phyloP scores from a whole-genome alignment of 2,329 filamentous ascomycete genomes.

The Ceratocystis cacaofunesta region DNA sequence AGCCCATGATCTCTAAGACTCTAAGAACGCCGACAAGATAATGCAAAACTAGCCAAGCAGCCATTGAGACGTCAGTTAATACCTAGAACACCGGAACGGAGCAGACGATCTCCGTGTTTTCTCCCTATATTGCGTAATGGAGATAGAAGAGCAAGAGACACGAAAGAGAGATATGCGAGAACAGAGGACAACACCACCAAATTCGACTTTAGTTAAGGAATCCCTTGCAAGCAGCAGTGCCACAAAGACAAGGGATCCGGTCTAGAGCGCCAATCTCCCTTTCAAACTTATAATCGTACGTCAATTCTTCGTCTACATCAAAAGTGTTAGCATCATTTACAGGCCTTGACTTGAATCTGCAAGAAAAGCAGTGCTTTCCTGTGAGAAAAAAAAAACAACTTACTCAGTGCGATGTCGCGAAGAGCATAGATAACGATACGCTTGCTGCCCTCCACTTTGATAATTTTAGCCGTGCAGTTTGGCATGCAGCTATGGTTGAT shows the following conservation, averaged over 20 bases:
- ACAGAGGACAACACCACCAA: not conserved
- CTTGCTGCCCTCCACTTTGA: slow-evolving; percentile 95
- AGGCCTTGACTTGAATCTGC: not conserved
- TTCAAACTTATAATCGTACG: slow-evolving; percentile 99
- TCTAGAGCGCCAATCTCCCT: slow-evolving; percentile 89
- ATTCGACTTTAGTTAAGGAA: slow-evolving; percentile 67
- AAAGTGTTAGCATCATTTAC: slow-evolving; percentile 17
- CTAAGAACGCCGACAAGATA: not conserved
- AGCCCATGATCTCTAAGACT: not conserved
- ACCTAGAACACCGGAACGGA: not conserved
- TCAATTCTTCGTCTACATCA: slow-evolving; percentile 79
- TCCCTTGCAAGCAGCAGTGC: slow-evolving; percentile 90
- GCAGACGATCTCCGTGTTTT: not conserved
- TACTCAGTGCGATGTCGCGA: slow-evolving; percentile 88
- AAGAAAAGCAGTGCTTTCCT: not conserved
- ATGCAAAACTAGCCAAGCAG: not conserved
- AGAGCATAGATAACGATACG: slow-evolving; percentile 97
- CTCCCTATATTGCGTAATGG: not conserved
- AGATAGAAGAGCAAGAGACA: not conserved
- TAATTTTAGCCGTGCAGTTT: slow-evolving; percentile 98
- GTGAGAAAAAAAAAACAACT: slow-evolving; percentile 27
- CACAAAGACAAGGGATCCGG: slow-evolving; percentile 92
- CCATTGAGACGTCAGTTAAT: not conserved
- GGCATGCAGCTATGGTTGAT: slow-evolving; percentile 98
- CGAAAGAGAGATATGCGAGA: not conserved